A percentile compares a stretch with the other conserved stretches of the same genome.
These are phyloP conservation scores for Ogataea hybrid DNA, from an alignment of 1,139 yeast genomes.

Conservation along the genomic window DNA sequence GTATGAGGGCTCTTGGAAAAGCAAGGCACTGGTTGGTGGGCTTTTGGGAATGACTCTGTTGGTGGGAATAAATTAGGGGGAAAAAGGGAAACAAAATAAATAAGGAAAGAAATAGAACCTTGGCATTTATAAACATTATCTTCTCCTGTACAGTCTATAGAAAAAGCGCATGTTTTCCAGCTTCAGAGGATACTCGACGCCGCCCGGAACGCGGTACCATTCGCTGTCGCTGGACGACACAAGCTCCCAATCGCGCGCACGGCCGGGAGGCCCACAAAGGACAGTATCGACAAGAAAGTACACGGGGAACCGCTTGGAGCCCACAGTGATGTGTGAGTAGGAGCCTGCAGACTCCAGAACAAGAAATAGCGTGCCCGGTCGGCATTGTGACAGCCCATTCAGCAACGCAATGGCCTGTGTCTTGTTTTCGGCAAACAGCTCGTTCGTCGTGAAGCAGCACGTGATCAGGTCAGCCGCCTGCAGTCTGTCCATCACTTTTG, in stretches of 20 bases:
- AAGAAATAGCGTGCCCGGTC: constrained; percentile 55
- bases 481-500: constrained; percentile 24
- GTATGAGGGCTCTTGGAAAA: constrained; percentile 18
- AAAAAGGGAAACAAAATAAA: background rate
- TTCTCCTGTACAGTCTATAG: constrained; percentile 64
- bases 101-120: background rate
- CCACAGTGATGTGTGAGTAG: constrained; percentile 75
- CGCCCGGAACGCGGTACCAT: constrained; percentile 66
- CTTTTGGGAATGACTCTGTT: constrained; percentile 19
- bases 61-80: constrained; percentile 16
- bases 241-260: constrained; percentile 62
- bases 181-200: constrained; percentile 64
- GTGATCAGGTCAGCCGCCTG: constrained; percentile 50
- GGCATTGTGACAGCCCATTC: constrained; percentile 50
- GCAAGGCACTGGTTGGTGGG: constrained; percentile 20
- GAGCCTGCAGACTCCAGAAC: constrained; percentile 91
- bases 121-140: background rate
- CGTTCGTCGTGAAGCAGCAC: constrained; percentile 81
- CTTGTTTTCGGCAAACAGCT: constrained; percentile 69
- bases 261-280: constrained; percentile 53
- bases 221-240: constrained; percentile 67
- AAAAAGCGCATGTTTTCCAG: constrained; percentile 87
- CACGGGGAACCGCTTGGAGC: constrained; percentile 75
- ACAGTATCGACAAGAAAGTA: constrained; percentile 77
- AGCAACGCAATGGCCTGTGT: constrained; percentile 60